Evolutionary conservation across 2,329 filamentous ascomycete genomes (phyloP), one percentile per base, ranked within the genome.

Genomic region (Cladophialophora psammophila): DNA sequence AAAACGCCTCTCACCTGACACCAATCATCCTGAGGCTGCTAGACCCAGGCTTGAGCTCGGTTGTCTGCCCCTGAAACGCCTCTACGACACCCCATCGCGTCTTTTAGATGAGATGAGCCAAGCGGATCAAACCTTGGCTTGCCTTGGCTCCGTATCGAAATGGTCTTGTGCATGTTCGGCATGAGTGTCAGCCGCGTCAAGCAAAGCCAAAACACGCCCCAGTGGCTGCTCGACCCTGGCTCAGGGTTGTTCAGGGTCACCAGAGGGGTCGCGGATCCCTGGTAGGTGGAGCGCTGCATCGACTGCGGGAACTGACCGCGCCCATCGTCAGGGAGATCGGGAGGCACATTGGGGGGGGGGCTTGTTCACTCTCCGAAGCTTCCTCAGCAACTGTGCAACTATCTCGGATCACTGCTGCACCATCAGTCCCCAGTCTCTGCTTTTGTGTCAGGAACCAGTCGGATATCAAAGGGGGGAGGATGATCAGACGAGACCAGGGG

Each of bases 321-420:
- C 6, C 26, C 18, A 48, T 20, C 18, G 42, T 50, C 9, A 50
- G 45, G 45, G 45, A 50, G 20, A 50, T 50, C 45, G 42, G 36
- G 36, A 40, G 4, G 40, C 12, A 42, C n/a, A 42, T 48, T 48
- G 45, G 45, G n/a, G n/a, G n/a, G n/a, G n/a, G n/a, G 20, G 45
- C 18, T 5, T 50, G 7, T 50, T 50, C 18, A 50, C 45, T 50
- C 15, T 26, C 45, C 45, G 45, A 50, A 26, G 45, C 45, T 50
- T 50, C 45, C 45, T 50, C 45, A 50, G 45, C 45, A 50, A 50
- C 45, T 18, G 45, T 50, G 45, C 45, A 50, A 45, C 34, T 54
- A 55, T 59, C 54, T 40, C 54, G 59, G 40, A 65, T 65, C 60
- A 50, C 48, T 60, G 63, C 56, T 56, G 60, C 63, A 65, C 60